Conservation (phyloP, 768 basidiomycete species). For the Exidia glandulosa region DNA sequence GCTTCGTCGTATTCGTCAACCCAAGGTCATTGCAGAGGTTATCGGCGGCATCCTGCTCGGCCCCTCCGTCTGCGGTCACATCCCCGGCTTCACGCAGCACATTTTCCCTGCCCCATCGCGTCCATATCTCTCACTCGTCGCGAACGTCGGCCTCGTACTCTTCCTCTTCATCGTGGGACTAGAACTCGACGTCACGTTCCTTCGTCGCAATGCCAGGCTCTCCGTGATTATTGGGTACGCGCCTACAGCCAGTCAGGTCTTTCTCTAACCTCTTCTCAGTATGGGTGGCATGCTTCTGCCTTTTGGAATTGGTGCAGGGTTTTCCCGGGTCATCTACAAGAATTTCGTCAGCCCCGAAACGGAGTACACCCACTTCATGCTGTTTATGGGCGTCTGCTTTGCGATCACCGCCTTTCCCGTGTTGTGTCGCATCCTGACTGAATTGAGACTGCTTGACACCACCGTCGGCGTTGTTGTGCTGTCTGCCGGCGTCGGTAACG, state of each 20-base stretch:
- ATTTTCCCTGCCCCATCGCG: conserved; percentile 44
- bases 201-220: conserved; percentile 50
- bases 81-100: conserved; percentile 52
- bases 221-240: conserved; percentile 45
- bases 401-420: conserved; percentile 78
- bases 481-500: conserved; percentile 74
- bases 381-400: conserved; percentile 77
- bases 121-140: conserved; percentile 54
- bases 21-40: conserved; percentile 89
- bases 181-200: conserved; percentile 65
- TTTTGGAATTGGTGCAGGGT: conserved; percentile 67
- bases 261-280: neutral
- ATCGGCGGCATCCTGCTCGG: conserved; percentile 85
- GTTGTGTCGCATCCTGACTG: conserved; percentile 43
- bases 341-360: conserved; percentile 47
- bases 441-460: conserved; percentile 59
- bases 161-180: conserved; percentile 80
- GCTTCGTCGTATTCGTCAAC: conserved; percentile 66
- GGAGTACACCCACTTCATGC: conserved; percentile 69
- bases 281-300: conserved; percentile 57
- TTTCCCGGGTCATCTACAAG: conserved; percentile 63
- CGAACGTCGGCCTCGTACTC: conserved; percentile 63
- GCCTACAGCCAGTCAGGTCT: conserved; percentile 7
- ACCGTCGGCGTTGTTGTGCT: conserved; percentile 76
- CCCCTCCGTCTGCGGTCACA: conserved; percentile 59